A percentile compares a stretch with the other conserved stretches of the same genome.
phyloP scores from a whole-genome alignment of 2,329 filamentous ascomycete species.

The Fusarium foetens region DNA sequence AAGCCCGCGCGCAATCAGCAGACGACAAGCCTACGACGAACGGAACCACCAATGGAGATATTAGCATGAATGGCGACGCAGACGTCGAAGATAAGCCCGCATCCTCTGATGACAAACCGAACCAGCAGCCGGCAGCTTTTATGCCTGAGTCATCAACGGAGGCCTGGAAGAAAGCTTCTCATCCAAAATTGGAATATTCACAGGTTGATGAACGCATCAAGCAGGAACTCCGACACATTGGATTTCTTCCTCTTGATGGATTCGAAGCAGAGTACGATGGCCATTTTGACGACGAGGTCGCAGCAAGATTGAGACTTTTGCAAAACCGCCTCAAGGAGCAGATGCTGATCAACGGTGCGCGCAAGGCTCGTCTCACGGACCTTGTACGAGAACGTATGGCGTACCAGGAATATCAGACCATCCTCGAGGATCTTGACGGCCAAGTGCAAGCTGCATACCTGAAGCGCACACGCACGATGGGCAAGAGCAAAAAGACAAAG shows the following conservation, averaged over 20 bases:
- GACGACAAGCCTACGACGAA: slow-evolving; percentile 69
- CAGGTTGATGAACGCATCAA: slow-evolving; percentile 92
- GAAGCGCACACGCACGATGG: slow-evolving; percentile 93
- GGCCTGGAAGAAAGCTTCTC: slow-evolving; percentile 80
- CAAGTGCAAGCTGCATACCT: slow-evolving; percentile 96
- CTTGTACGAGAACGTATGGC: slow-evolving; percentile 93
- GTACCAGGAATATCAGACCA: slow-evolving; percentile 95
- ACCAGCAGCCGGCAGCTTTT: slow-evolving; percentile 74
- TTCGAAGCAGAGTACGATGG: slow-evolving; percentile 82
- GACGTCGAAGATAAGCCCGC: slow-evolving; percentile 51
- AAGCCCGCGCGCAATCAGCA: slow-evolving; percentile 65
- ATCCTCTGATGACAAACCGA: slow-evolving; percentile 51
- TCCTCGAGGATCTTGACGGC: slow-evolving; percentile 93
- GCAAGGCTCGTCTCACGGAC: slow-evolving; percentile 86
- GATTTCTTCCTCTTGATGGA: slow-evolving; percentile 77
- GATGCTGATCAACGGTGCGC: slow-evolving; percentile 87
- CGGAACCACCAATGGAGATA: slow-evolving; percentile 64
- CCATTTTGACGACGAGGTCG: slow-evolving; percentile 93
- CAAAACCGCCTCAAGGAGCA: slow-evolving; percentile 85
- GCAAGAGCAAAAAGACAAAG: slow-evolving; percentile 93
- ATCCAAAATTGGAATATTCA: slow-evolving; percentile 82
- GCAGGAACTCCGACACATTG: slow-evolving; percentile 89
- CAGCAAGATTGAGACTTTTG: slow-evolving; percentile 85
- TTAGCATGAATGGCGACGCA: slow-evolving; percentile 63
- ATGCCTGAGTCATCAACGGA: slow-evolving; percentile 82